These are phyloP conservation scores for Aspergillus sp. DNA, from an alignment of 2,329 filamentous ascomycete species.

Conservation along the genomic window DNA sequence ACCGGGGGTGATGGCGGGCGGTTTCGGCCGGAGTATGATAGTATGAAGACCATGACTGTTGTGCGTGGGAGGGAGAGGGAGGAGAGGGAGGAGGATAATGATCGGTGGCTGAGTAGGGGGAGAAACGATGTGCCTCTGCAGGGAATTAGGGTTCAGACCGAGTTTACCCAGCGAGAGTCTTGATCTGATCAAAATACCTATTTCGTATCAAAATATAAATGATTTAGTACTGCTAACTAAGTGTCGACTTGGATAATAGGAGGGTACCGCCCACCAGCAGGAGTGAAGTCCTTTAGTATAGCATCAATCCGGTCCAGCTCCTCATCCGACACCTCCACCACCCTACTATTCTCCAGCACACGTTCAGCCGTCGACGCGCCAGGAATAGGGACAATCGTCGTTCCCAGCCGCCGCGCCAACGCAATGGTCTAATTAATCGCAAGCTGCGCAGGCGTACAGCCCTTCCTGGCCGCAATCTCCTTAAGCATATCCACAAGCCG, in stretches of 20 bases:
- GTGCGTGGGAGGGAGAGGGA: no score
- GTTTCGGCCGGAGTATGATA: no score
- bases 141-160: no score
- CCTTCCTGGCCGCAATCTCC: constrained; percentile 58
- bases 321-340: constrained; percentile 25
- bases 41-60: no score
- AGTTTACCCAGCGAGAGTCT: no score
- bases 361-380: constrained; percentile 28
- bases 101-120: no score
- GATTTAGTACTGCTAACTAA: no score
- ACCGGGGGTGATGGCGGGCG: no score
- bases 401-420: constrained; percentile 52
- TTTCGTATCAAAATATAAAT: no score
- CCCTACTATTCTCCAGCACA: constrained; percentile 31
- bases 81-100: no score
- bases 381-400: constrained; percentile 36
- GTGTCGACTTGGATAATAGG: background rate
- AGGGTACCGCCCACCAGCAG: constrained; percentile 16
- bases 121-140: no score
- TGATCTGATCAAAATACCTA: no score
- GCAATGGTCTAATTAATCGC: constrained; percentile 64
- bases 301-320: constrained; percentile 28
- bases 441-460: constrained; percentile 62
- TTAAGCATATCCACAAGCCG: constrained; percentile 61
- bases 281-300: constrained; percentile 7